These are phyloP conservation scores for Usnea hakonensis DNA, from an alignment of 495 filamentous ascomycete species.

Conservation along the genomic window DNA sequence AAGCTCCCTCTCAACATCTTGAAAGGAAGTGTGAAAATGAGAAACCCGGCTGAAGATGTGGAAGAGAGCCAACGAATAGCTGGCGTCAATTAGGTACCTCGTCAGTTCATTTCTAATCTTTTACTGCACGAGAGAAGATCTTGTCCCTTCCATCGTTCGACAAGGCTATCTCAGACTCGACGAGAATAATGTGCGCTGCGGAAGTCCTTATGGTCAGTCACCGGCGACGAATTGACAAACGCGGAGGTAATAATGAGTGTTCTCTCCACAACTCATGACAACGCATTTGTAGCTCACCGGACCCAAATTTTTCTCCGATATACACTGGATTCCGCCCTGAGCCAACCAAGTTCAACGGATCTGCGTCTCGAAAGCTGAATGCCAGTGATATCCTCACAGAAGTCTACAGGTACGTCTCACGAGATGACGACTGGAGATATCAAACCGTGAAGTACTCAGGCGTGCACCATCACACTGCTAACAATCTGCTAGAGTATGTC, in stretches of 20 bases:
- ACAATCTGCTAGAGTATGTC: conserved; percentile 31
- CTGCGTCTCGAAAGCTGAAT: conserved; percentile 21
- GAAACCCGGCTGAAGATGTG: neutral
- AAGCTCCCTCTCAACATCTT: conserved; percentile 22
- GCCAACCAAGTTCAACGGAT: neutral
- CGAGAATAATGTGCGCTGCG: conserved; percentile 27
- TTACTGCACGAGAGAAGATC: conserved; percentile 32
- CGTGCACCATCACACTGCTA: no score
- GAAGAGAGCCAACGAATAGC: neutral
- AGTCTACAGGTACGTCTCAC: no score
- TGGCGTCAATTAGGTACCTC: neutral
- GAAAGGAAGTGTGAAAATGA: neutral
- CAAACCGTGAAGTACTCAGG: no score
- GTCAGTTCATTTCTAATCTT: conserved; percentile 24
- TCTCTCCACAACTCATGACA: conserved; percentile 24
- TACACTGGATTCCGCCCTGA: neutral
- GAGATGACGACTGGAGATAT: no score
- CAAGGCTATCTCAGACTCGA: conserved; percentile 36
- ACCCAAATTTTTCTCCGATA: neutral
- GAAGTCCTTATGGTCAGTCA: conserved; percentile 33
- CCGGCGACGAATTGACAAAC: conserved; percentile 22
- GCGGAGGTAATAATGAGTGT: neutral
- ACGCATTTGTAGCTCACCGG: neutral
- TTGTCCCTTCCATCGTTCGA: conserved; percentile 37
- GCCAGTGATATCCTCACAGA: no score